These are phyloP conservation scores for Wickerhamomyces sp. DNA, from an alignment of 1,139 yeast genomes.

Conservation along the genomic window DNA sequence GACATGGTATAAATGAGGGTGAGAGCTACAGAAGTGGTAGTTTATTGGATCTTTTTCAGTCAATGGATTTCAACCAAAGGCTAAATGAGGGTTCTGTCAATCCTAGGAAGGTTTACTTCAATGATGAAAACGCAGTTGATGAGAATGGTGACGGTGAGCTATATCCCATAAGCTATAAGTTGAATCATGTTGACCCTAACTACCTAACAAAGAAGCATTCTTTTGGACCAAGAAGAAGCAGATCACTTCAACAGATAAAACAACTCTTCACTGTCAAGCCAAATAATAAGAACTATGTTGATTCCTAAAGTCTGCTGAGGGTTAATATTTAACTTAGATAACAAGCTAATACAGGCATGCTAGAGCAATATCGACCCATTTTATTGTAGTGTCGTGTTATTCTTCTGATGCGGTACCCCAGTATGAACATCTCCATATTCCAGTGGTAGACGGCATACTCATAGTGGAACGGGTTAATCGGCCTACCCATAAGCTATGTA, in stretches of 20 bases:
- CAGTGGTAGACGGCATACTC: too few species aligned
- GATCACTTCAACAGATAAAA: neutral
- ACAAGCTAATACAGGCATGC: too few species aligned
- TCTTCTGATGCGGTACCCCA: too few species aligned
- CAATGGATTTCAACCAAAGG: constrained; percentile 9
- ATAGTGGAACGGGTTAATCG: too few species aligned
- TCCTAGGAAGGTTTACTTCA: constrained; percentile 2
- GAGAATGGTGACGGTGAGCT: constrained; percentile 11
- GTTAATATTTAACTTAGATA: too few species aligned
- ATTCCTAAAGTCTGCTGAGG: neutral
- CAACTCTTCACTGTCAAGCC: neutral
- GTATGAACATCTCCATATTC: too few species aligned
- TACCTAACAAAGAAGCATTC: neutral
- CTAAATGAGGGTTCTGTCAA: constrained; percentile 6
- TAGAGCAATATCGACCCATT: too few species aligned
- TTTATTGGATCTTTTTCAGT: constrained; percentile 9
- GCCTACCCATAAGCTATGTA: too few species aligned
- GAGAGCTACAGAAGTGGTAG: neutral
- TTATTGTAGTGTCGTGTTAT: too few species aligned
- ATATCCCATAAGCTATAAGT: constrained; percentile 7
- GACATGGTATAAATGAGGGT: neutral
- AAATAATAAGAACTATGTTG: neutral
- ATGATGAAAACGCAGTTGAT: constrained; percentile 3
- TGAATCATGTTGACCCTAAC: neutral
- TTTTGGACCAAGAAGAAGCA: neutral